Evolutionary conservation across 2,329 filamentous ascomycete genomes (phyloP), one percentile per base, ranked within the genome.

Genomic region (Colletotrichum sp.): DNA sequence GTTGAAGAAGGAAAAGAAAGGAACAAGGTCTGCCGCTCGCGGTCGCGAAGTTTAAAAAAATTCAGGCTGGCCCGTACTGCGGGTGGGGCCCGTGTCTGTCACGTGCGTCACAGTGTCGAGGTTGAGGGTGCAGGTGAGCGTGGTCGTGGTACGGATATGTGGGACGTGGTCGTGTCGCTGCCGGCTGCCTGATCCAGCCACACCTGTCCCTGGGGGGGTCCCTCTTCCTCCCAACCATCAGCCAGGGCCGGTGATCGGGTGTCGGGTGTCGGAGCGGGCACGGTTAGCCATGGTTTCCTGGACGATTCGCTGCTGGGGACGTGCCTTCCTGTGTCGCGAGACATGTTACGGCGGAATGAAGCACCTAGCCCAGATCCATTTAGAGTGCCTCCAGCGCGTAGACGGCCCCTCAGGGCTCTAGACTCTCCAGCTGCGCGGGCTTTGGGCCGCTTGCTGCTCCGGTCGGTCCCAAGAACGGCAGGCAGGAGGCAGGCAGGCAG

Each of bases 1-100:
- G 76, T 79, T 79, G 78, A 80, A 81, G 79, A 80, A 79, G 79
- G 78, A 80, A 79, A 79, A 80, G 79, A 77, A 78, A 78, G 78
- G 73, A 71, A 75, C 4, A 43, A 14, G 9, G 36, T 2, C 6
- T 30, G 26, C 38, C 18, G 69, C 56, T 63, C 73, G 63, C 63
- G 62, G 32, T 9, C 32, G 26, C 32, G 61, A 64, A 62, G 9
- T 75, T 73, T 68, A 78, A 80, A 79, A 75, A 79, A 75, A 79
- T 78, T 75, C 69, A 68, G 59, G 21, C 62, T 56, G 73, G 68
- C 34, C 61, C 72, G 48, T 48, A 30, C 48, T 38, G 38, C 2
- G 28, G 7, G 32, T 65, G 71, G 69, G 69, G 63, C 32, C 56
- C 21, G 21, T 13, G 21, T 13, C 18, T 16, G 13, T 36, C 9